A percentile compares a stretch with the other conserved stretches of the same genome.
These are phyloP conservation scores for Delphinella strobiligena DNA, from an alignment of 2,329 filamentous ascomycete genomes.

Conservation along the genomic window DNA sequence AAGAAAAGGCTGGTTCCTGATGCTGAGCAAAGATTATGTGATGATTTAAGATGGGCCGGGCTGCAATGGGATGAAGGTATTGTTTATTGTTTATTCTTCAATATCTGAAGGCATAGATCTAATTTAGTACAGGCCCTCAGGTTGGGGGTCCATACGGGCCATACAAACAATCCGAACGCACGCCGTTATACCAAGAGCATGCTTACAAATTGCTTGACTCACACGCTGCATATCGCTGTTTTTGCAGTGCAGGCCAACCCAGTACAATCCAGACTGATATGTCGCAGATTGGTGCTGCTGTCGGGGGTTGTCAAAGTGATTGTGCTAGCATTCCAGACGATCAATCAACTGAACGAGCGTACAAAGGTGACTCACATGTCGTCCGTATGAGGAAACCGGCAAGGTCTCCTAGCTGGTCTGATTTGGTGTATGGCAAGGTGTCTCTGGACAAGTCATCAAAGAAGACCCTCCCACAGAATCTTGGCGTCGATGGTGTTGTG, in stretches of 20 bases:
- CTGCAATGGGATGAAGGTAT: conserved; percentile 81
- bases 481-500: conserved; percentile 50
- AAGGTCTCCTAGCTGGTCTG: conserved; percentile 52
- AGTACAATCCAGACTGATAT: conserved; percentile 11
- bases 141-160: conserved; percentile 72
- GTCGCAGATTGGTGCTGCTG: conserved; percentile 33
- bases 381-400: conserved; percentile 60
- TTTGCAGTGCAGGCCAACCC: conserved; percentile 58
- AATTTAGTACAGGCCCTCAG: conserved; percentile 50
- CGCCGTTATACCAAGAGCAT: conserved; percentile 59
- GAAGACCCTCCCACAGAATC: conserved; percentile 17
- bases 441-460: conserved; percentile 16
- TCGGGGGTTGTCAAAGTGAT: conserved; percentile 55
- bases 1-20: conserved; percentile 71
- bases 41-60: conserved; percentile 80
- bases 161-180: conserved; percentile 78
- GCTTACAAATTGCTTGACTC: conserved; percentile 55
- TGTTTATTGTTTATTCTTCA: not conserved
- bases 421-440: conserved; percentile 67
- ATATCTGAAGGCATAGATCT: conserved; percentile 20
- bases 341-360: conserved; percentile 60
- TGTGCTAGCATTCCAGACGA: conserved; percentile 56
- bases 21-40: conserved; percentile 64
- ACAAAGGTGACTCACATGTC: conserved; percentile 58
- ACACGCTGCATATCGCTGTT: conserved; percentile 81